A percentile compares a stretch with the other conserved stretches of the same genome.
These are phyloP conservation scores for Lasiodiplodia sp. DNA, from an alignment of 2,329 filamentous ascomycete species.

Conservation along the genomic window DNA sequence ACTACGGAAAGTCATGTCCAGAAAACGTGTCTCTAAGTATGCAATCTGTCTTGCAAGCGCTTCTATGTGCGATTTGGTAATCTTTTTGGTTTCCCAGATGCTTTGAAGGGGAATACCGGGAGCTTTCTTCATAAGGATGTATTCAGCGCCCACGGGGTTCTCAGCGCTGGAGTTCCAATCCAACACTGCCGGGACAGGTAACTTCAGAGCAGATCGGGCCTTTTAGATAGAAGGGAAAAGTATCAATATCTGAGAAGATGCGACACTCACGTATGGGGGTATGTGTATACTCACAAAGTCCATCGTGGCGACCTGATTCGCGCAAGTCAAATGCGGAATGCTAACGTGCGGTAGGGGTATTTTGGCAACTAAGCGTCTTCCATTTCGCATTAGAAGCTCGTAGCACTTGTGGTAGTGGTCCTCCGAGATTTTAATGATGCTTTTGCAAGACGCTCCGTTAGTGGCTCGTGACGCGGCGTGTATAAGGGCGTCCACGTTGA, in stretches of 20 bases:
- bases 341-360: background rate
- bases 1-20: background rate
- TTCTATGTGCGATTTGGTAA: background rate
- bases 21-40: background rate
- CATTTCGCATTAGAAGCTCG: background rate
- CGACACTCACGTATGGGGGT: background rate
- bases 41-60: background rate
- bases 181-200: background rate
- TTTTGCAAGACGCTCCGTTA: too few relatives aligned
- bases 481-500: too few relatives aligned
- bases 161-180: background rate
- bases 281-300: background rate
- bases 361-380: background rate
- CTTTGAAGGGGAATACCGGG: background rate
- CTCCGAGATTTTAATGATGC: background rate
- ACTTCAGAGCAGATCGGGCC: background rate
- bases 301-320: constrained; percentile 1
- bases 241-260: background rate
- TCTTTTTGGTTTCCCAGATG: background rate
- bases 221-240: background rate
- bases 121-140: constrained; percentile 1
- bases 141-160: constrained; percentile 1
- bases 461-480: too few relatives aligned
- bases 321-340: background rate
- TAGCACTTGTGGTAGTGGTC: background rate